Evolutionary conservation across 345 rosid genomes (phyloP), one percentile per base, ranked within the genome.

Genomic region (Anastatica hierochuntica): DNA sequence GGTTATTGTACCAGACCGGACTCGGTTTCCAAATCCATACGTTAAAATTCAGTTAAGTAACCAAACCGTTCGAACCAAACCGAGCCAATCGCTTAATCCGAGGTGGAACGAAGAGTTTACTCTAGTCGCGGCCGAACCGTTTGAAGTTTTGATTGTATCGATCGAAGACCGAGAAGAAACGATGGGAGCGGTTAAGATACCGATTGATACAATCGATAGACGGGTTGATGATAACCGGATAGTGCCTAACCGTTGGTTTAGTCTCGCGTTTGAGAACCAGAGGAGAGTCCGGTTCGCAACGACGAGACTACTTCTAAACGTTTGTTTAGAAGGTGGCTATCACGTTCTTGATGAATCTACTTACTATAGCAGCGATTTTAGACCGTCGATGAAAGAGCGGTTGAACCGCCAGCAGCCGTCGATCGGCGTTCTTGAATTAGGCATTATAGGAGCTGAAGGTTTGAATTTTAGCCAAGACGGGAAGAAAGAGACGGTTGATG

Each of bases 341-440:
- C 99, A 94, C 49, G 97, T 94, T 56, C 86, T 88, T 24, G 95
- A 88, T 17, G 99, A 85, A 63, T 81, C 97, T 6, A 77, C 95
- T n/a, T 74, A 85, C 43, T 77, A 88, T 70, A 88, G 97, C 72
- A 94, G 94, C 41, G 99, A 94, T 68, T 94, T 88, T 38, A 73
- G 95, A 39, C 95, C 97, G 17, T 81, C 99, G 16, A 94, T 94
- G 14, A 83, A 73, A 76, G 97, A 80, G 64, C 63, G 80, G 19
- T 79, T 83, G 94, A 52, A 8, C 26, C 47, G 17, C n/a, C 49
- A 56, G 13, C 89, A 81, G 71, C 67, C 77, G 50, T 69, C 83
- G 33, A 68, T 88, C 12, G 99, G 99, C 13, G 72, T 83, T 24
- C 73, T 94, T 57, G 97, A 94, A 55, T 49, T 94, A 46, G 99